Base-by-base conservation (phyloP, 1,139 yeast species). In the Oligophagozyma castellii region DNA sequence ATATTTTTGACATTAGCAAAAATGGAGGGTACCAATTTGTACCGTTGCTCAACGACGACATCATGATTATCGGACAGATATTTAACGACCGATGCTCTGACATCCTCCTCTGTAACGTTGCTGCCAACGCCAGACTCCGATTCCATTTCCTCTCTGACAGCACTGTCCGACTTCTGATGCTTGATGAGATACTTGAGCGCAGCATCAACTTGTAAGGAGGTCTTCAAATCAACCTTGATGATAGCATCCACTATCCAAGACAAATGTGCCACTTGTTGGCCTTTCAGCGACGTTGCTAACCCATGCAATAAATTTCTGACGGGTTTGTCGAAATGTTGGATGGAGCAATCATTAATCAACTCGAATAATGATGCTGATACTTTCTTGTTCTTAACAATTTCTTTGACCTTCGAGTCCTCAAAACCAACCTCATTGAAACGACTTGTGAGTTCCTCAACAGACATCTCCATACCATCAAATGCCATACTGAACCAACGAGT, bases 341-440 rank as follows among this genome's bases (percentile, higher is more conserved):
- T 51, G 20, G 46, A 41, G 23, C 57, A 43, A 32, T 67, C 67
- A 19, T 55, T 50, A 30, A 79, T 61, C 35, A 84, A 67, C 24
- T 67, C 68, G 23, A 62, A 65, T 34, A 89, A 65, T 1, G 93
- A 70, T 20, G 61, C 59, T 12, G 92, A 70, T 21, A 84, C 93
- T 53, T 84, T 84, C 51, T 76, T 74, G 60, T 89, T 89, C 55
- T 81, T 86, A 35, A 71, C 54, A 33, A 83, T 73, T 50, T 89
- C 96, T 28, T 67, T 65, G 31, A 75, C 57, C 51, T 76, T 75
- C 42, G 73, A 65, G 15, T 77, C 92, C 41, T 67, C 70, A 41
- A 81, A 69, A 12, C 94, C 94, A 35, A 79, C 61, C 29, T 61
- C n/a, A n/a, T n/a, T n/a, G n/a, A n/a, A n/a, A n/a, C n/a, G n/a